Conservation (phyloP, 305 asterid genomes). For the Fraxinus sp. region DNA sequence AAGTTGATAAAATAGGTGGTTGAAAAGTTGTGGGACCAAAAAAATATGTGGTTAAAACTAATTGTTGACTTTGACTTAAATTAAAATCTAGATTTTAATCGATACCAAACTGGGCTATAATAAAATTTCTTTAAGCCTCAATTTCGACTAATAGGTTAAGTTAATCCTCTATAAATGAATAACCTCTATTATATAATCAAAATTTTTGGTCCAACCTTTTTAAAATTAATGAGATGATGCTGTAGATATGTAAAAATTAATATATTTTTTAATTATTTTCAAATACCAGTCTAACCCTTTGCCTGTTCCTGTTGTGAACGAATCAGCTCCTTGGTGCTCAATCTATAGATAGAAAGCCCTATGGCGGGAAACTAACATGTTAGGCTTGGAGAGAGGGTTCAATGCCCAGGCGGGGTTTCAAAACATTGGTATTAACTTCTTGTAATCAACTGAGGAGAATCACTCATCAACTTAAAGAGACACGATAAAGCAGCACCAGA, state of each 20-base stretch:
- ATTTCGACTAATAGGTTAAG: neutral
- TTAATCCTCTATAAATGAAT: neutral
- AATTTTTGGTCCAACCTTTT: neutral
- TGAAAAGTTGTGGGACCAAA: too few species aligned
- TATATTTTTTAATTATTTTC: neutral
- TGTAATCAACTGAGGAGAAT: neutral
- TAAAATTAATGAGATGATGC: neutral
- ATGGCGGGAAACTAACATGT: neutral
- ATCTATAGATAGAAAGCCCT: slow-evolving; percentile 6
- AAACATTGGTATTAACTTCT: neutral
- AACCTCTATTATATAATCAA: neutral
- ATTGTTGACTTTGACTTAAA: neutral
- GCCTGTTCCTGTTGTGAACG: neutral
- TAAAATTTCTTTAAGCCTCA: neutral
- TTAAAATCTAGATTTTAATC: too few species aligned
- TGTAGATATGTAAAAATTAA: neutral
- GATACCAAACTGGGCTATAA: neutral
- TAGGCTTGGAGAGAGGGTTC: neutral
- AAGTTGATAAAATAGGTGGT: too few species aligned
- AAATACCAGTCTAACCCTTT: neutral
- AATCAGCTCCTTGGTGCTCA: neutral
- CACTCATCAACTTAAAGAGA: neutral
- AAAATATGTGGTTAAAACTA: too few species aligned
- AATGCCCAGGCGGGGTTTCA: neutral
- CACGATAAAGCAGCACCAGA: neutral